These are phyloP conservation scores for Didymella keratinophila DNA, from an alignment of 2,329 filamentous ascomycete species.

Conservation along the genomic window DNA sequence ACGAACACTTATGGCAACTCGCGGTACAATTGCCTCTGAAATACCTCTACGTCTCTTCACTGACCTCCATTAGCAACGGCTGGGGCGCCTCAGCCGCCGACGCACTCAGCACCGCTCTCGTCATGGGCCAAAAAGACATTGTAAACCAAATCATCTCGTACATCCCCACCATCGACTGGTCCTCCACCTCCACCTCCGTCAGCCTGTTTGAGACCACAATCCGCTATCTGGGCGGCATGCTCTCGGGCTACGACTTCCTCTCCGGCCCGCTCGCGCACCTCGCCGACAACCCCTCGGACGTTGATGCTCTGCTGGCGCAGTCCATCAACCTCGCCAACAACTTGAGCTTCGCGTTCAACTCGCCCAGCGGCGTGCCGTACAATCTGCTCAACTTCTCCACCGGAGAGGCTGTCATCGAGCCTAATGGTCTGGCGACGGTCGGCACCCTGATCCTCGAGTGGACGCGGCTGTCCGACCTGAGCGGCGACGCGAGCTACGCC, in stretches of 20 bases:
- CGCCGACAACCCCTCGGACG: slow-evolving; percentile 55
- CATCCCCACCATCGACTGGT: slow-evolving; percentile 75
- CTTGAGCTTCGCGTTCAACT: slow-evolving; percentile 80
- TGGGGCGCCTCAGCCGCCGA: slow-evolving; percentile 88
- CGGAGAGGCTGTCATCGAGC: slow-evolving; percentile 56
- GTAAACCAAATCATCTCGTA: slow-evolving; percentile 75
- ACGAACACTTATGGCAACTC: slow-evolving; percentile 72
- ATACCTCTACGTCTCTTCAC: neutral
- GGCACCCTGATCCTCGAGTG: slow-evolving; percentile 86
- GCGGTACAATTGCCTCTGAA: slow-evolving; percentile 58
- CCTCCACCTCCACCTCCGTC: slow-evolving; percentile 63
- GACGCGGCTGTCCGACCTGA: slow-evolving; percentile 80
- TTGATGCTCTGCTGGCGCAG: slow-evolving; percentile 71
- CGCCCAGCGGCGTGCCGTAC: slow-evolving; percentile 75
- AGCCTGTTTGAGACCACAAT: slow-evolving; percentile 92
- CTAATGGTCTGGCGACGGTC: slow-evolving; percentile 77
- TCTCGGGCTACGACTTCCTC: slow-evolving; percentile 79
- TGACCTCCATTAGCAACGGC: slow-evolving; percentile 66
- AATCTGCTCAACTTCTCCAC: slow-evolving; percentile 71
- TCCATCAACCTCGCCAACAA: slow-evolving; percentile 73
- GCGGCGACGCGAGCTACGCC: slow-evolving; percentile 71
- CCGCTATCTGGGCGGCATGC: slow-evolving; percentile 80
- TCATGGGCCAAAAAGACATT: slow-evolving; percentile 75
- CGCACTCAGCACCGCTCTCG: slow-evolving; percentile 77
- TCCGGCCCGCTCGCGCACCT: slow-evolving; percentile 68